Base-by-base conservation (phyloP, 441 rosid genomes). In the Erysimum cheiri region DNA sequence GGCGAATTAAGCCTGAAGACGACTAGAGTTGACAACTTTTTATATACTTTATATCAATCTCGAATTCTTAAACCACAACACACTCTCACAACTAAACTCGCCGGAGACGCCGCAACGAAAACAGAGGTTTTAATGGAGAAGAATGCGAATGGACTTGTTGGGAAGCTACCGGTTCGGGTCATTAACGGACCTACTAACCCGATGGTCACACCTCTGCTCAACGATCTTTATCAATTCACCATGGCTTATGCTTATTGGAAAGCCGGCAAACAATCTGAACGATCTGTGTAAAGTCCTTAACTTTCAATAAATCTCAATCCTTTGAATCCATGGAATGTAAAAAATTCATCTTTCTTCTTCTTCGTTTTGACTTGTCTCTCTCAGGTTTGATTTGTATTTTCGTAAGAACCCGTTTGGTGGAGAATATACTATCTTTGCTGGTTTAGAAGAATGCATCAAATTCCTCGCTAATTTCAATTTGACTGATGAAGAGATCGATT, bases 201-300 rank as follows among this genome's bases (percentile, higher is more conserved):
- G 17, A 91, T 91, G 91, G 94, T 86, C 1, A 91, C 98, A n/a
- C 96, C 98, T 46, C 81, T 93, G 40, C 80, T 91, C 35, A 91
- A 91, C 40, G 97, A 94, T 86, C 96, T 88, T 44, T 94, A 94
- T 69, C 98, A 94, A 85, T 94, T 91, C 81, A 85, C 97, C 70
- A 91, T 94, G 96, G 90, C 97, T 41, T 93, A 89, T 58, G 96
- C 97, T 76, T 91, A 89, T 61, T 91, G 98, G 98, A 94, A 90
- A 81, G 98, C 95, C 53, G 83, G 87, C 54, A 94, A 94, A 79
- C 90, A 91, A 72, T 58, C 79, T 58, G 96, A 91, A 24, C 86
- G 88, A 37, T 85, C 97, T 61, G 97, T 90, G 98, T 94, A 12
- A 59, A 59, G 48, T 58, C 1, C 8, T 37, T 4, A 26, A 22